These are phyloP conservation scores for Penicillium oxalicum DNA, from an alignment of 2,329 filamentous ascomycete genomes.

Conservation along the genomic window DNA sequence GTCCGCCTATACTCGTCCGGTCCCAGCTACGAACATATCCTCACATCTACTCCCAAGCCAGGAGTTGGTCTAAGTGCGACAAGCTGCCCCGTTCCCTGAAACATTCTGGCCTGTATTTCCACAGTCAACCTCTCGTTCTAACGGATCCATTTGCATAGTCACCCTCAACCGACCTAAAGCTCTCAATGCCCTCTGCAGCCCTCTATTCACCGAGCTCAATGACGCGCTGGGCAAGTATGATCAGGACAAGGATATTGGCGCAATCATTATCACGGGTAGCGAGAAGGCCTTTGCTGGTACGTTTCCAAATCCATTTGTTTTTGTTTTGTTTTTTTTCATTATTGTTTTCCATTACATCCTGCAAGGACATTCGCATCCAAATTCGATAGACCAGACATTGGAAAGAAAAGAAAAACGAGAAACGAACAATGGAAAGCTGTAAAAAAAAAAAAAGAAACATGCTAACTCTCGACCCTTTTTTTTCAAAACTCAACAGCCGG, in stretches of 20 bases:
- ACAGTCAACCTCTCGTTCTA: no score
- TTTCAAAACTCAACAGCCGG: constrained; percentile 51
- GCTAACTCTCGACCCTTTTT: no score
- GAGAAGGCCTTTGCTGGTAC: constrained; percentile 74
- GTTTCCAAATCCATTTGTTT: background rate
- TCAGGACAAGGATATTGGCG: constrained; percentile 60
- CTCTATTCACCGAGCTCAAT: constrained; percentile 86
- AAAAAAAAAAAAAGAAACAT: no score
- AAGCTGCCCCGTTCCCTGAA: constrained; percentile 1
- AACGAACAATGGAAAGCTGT: background rate
- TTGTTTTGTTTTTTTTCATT: background rate
- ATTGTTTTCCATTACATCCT: no score
- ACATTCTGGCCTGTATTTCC: no score
- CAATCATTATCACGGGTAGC: constrained; percentile 82
- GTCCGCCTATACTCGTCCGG: constrained; percentile 39
- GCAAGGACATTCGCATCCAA: no score
- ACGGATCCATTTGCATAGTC: constrained; percentile 49
- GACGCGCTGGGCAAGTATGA: constrained; percentile 67
- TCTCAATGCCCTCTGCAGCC: constrained; percentile 86
- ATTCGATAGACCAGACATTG: no score
- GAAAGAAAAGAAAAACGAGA: no score
- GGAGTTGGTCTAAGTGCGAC: constrained; percentile 78
- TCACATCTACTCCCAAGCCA: constrained; percentile 76
- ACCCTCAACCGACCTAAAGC: constrained; percentile 92
- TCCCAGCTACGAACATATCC: constrained; percentile 68